Conservation (phyloP, 2,329 filamentous ascomycete species). For the Ascochyta rabiei region DNA sequence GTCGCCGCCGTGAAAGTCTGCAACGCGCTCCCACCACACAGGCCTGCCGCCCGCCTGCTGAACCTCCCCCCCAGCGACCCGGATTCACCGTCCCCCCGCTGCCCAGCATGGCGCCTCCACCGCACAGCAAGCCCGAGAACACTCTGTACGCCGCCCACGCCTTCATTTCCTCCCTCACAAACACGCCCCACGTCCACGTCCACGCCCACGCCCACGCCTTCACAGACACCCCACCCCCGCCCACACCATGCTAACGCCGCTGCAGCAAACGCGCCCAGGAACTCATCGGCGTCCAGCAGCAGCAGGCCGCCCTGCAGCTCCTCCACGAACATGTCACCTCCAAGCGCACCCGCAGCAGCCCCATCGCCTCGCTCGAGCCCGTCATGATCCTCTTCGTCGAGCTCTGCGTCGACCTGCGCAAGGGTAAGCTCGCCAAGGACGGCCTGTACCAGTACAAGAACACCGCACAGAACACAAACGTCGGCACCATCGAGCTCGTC, state of each 20-base stretch:
- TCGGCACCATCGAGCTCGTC: slow-evolving; percentile 91
- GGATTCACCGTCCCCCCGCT: slow-evolving; percentile 31
- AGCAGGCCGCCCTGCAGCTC: slow-evolving; percentile 87
- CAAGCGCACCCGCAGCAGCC: slow-evolving; percentile 96
- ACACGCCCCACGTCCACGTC: not conserved
- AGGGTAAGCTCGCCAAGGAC: slow-evolving; percentile 98
- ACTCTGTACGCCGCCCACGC: slow-evolving; percentile 63
- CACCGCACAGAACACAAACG: slow-evolving; percentile 98
- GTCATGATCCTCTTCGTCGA: slow-evolving; percentile 98
- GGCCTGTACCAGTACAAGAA: slow-evolving; percentile 99
- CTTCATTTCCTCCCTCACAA: slow-evolving; percentile 11
- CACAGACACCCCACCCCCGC: not conserved
- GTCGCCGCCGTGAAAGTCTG: slow-evolving; percentile 27
- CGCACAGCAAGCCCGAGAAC: slow-evolving; percentile 98
- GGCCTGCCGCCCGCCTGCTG: slow-evolving; percentile 12
- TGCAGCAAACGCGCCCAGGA: slow-evolving; percentile 80
- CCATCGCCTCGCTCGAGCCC: slow-evolving; percentile 93
- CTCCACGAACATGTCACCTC: slow-evolving; percentile 99
- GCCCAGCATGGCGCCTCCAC: slow-evolving; percentile 84
- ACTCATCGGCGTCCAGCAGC: slow-evolving; percentile 96
- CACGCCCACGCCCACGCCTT: not conserved
- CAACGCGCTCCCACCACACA: slow-evolving; percentile 20
- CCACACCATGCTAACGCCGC: slow-evolving; percentile 25
- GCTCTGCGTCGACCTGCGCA: slow-evolving; percentile 94
- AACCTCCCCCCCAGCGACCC: slow-evolving; percentile 32